Evolutionary conservation across 2,329 filamentous ascomycete species (phyloP).

Genomic region (Albifimbria verrucaria): DNA sequence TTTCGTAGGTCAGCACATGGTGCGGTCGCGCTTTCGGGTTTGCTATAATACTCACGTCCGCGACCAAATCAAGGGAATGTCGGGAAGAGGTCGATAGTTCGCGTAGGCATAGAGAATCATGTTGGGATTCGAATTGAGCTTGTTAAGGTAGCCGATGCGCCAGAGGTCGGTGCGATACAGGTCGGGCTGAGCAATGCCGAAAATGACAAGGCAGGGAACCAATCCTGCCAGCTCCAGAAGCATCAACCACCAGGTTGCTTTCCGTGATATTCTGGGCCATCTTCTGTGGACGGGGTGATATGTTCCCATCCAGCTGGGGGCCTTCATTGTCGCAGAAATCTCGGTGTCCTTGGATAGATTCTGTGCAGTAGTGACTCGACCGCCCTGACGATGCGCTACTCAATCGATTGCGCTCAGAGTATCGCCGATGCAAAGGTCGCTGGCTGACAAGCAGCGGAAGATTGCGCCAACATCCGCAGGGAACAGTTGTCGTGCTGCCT

Average conservation of each 20-base stretch:
- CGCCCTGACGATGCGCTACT: not conserved
- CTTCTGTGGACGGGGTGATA: conserved; percentile 58
- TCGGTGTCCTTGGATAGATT: not conserved
- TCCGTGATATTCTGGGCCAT: conserved; percentile 50
- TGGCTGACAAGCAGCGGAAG: not conserved
- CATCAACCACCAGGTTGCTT: conserved; percentile 61
- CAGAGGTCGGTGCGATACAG: conserved; percentile 70
- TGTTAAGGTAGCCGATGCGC: conserved; percentile 66
- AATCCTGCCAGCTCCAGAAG: conserved; percentile 62
- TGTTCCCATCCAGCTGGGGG: conserved; percentile 6
- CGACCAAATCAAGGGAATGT: conserved; percentile 70
- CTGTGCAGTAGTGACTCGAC: not conserved
- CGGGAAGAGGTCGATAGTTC: conserved; percentile 62
- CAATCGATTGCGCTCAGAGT: too few relatives aligned
- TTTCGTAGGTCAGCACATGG: not conserved
- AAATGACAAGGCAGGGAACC: conserved; percentile 65
- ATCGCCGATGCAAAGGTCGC: not conserved
- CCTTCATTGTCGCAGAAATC: conserved; percentile 17
- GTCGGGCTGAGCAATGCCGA: conserved; percentile 70
- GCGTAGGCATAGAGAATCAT: conserved; percentile 70
- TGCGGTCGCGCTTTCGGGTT: not conserved
- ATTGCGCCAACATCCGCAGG: not conserved
- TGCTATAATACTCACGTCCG: conserved; percentile 53
- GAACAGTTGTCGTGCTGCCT: not conserved
- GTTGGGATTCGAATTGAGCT: conserved; percentile 71